Conservation (phyloP, 495 filamentous ascomycete genomes). For the Echria macrotheca region DNA sequence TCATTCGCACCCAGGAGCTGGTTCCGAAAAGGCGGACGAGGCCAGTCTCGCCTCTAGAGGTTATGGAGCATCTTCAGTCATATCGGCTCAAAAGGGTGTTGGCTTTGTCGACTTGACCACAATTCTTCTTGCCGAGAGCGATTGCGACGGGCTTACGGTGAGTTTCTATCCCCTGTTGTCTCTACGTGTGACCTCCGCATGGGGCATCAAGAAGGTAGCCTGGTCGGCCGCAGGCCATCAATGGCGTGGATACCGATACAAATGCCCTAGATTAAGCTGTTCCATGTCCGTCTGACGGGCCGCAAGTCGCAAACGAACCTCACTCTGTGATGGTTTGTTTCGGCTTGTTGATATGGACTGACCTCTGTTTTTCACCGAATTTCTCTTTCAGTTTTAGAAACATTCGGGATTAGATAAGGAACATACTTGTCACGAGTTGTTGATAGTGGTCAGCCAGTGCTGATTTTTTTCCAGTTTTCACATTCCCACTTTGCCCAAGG, state of each 20-base stretch:
- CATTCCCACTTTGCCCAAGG: conserved; percentile 18
- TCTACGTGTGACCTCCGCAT: not conserved
- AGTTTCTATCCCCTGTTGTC: conserved; percentile 23
- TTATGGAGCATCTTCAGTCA: conserved; percentile 67
- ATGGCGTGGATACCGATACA: conserved; percentile 83
- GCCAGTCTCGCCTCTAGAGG: conserved; percentile 54
- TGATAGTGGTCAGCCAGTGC: conserved; percentile 18
- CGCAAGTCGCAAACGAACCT: conserved; percentile 19
- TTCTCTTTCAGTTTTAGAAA: conserved; percentile 45
- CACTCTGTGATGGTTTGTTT: conserved; percentile 25
- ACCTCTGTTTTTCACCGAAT: conserved; percentile 47
- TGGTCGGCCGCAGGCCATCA: conserved; percentile 46
- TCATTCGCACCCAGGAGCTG: conserved; percentile 21
- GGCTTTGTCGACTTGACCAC: conserved; percentile 78
- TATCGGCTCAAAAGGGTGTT: conserved; percentile 56
- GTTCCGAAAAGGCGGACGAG: conserved; percentile 29
- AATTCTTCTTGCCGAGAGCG: conserved; percentile 59
- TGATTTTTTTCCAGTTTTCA: conserved; percentile 25
- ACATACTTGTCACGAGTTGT: conserved; percentile 45
- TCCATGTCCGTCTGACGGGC: conserved; percentile 26
- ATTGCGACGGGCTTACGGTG: conserved; percentile 64
- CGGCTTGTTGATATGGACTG: conserved; percentile 24
- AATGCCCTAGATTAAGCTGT: conserved; percentile 67
- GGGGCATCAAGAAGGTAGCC: conserved; percentile 92
- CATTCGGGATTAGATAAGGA: conserved; percentile 53